phyloP scores from a whole-genome alignment of 306 rosid genomes.

The Carpinus viminea region DNA sequence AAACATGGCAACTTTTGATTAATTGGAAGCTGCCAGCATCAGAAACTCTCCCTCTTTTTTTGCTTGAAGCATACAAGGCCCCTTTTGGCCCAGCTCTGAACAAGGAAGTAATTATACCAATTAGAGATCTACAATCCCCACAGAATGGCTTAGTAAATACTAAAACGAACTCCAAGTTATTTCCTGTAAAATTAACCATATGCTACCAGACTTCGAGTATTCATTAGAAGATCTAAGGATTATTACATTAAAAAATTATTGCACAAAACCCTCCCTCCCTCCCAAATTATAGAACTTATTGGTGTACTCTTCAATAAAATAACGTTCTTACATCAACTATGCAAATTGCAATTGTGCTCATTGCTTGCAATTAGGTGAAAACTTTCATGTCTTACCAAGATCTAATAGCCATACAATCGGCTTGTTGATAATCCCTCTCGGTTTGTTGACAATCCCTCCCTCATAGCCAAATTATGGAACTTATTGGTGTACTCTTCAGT shows the following conservation, averaged over 20 bases:
- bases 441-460: neutral
- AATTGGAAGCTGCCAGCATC: neutral
- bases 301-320: neutral
- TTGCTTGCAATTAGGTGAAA: neutral
- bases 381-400: neutral
- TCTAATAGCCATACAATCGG: neutral
- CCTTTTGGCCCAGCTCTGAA: too few species aligned
- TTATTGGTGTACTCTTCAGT: neutral
- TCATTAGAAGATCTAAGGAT: neutral
- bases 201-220: neutral
- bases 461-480: neutral
- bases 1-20: neutral
- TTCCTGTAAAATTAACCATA: neutral
- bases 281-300: neutral
- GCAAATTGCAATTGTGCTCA: neutral
- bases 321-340: neutral
- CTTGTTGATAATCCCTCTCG: neutral
- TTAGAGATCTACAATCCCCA: too few species aligned
- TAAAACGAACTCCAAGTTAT: neutral
- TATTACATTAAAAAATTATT: neutral
- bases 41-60: too few species aligned
- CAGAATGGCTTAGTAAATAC: neutral
- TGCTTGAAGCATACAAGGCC: too few species aligned
- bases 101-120: too few species aligned
- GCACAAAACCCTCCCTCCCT: too few species aligned